Evolutionary conservation across 192 early-diverging fungal species (phyloP).

Genomic region (Coemansia reversa): DNA sequence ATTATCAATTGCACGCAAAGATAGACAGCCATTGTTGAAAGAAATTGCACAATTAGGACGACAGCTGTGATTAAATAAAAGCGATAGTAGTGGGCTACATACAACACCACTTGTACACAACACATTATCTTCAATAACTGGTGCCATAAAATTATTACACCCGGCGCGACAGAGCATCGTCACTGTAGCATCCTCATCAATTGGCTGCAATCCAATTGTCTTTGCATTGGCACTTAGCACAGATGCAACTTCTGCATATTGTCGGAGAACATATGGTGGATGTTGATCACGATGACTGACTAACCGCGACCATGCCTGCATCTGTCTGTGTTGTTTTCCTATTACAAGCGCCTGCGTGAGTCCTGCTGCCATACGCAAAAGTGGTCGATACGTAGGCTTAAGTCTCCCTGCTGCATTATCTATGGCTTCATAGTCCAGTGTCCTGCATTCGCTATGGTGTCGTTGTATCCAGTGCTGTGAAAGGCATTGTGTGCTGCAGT

Average conservation of each 20-base stretch:
- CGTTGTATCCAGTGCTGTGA: constrained; percentile 28
- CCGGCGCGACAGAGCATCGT: constrained; percentile 22
- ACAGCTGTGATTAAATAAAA: constrained; percentile 54
- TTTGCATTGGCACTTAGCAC: constrained; percentile 1
- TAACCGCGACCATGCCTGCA: constrained; percentile 27
- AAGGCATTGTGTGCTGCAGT: constrained; percentile 35
- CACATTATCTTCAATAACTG: constrained; percentile 1
- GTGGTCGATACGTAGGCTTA: constrained; percentile 30
- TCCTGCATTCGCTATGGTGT: constrained; percentile 34
- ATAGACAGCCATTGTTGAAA: constrained; percentile 17
- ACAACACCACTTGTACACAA: constrained; percentile 20
- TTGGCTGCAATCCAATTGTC: neutral
- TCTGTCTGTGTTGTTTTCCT: neutral
- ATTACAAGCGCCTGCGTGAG: constrained; percentile 1
- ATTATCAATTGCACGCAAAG: constrained; percentile 29
- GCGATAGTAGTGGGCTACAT: constrained; percentile 39
- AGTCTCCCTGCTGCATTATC: constrained; percentile 8
- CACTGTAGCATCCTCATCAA: constrained; percentile 4
- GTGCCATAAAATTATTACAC: constrained; percentile 41
- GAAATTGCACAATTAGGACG: constrained; percentile 28
- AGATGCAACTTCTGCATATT: constrained; percentile 36
- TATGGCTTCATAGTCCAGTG: neutral
- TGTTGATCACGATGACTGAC: constrained; percentile 30
- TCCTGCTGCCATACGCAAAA: constrained; percentile 37
- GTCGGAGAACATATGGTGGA: constrained; percentile 29